Evolutionary conservation across 1,284 basidiomycete genomes (phyloP).

Genomic region (Laetiporus sulphureus): DNA sequence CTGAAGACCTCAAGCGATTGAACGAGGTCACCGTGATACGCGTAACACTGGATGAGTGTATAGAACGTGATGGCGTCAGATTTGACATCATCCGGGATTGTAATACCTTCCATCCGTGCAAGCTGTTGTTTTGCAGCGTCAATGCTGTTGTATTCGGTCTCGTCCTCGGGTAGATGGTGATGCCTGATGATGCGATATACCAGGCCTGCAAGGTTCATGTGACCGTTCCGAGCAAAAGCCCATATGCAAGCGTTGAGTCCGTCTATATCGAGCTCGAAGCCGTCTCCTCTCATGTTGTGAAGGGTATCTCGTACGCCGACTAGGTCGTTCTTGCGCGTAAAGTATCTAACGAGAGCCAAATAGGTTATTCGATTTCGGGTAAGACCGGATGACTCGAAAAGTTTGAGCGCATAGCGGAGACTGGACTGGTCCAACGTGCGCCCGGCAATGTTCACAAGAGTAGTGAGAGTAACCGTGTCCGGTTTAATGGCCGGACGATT

Average conservation of each 20-base stretch:
- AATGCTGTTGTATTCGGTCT: conserved; percentile 28
- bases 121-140: conserved; percentile 28
- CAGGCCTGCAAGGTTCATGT: conserved; percentile 47
- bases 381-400: conserved; percentile 47
- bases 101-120: conserved; percentile 36
- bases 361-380: conserved; percentile 55
- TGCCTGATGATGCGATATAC: conserved; percentile 61
- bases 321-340: conserved; percentile 39
- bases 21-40: conserved; percentile 64
- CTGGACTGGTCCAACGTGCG: conserved; percentile 38
- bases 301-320: conserved; percentile 49
- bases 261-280: conserved; percentile 49
- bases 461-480: conserved; percentile 63
- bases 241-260: conserved; percentile 62
- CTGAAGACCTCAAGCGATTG: conserved; percentile 54
- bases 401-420: conserved; percentile 42
- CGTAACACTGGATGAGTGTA: conserved; percentile 58
- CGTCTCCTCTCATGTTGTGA: conserved; percentile 41
- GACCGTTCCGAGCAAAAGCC: conserved; percentile 50
- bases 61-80: conserved; percentile 67
- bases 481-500: conserved; percentile 29
- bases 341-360: conserved; percentile 53
- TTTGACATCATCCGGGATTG: conserved; percentile 34
- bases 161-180: conserved; percentile 32
- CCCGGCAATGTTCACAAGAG: conserved; percentile 56